Conservation (phyloP, 805 yeast genomes). For the Torulaspora maleeae region DNA sequence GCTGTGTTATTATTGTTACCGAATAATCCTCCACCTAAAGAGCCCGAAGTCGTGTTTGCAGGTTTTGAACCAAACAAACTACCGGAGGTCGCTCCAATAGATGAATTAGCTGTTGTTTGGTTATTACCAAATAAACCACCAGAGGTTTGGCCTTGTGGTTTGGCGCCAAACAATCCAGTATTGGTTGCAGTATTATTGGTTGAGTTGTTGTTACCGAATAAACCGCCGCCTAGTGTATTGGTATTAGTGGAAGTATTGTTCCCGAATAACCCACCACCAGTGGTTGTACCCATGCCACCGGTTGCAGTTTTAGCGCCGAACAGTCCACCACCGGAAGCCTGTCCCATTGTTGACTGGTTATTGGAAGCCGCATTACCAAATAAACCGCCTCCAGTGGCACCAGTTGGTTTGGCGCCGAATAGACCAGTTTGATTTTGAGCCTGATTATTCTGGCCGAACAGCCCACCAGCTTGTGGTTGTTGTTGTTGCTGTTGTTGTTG, state of each 20-base stretch:
- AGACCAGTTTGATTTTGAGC: conserved; percentile 27
- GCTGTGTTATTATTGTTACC: conserved; percentile 28
- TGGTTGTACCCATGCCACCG: conserved; percentile 21
- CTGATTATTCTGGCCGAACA: conserved; percentile 31
- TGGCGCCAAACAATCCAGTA: conserved; percentile 41
- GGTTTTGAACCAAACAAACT: conserved; percentile 32
- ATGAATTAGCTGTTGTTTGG: conserved; percentile 6
- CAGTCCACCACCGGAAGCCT: conserved; percentile 28
- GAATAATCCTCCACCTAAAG: conserved; percentile 34
- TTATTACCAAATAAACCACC: conserved; percentile 36
- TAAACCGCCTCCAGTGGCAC: conserved; percentile 27
- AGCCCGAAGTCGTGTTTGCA: conserved; percentile 34
- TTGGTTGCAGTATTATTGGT: conserved; percentile 13
- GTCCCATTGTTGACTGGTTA: conserved; percentile 21
- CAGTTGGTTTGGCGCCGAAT: conserved; percentile 42
- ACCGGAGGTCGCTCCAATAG: conserved; percentile 40
- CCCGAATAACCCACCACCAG: conserved; percentile 42
- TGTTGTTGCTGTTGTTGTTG: conserved; percentile 18
- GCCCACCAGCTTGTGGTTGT: conserved; percentile 26
- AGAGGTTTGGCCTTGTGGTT: conserved; percentile 27
- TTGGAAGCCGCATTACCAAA: conserved; percentile 24
- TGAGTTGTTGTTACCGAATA: conserved; percentile 34
- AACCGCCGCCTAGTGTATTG: conserved; percentile 26
- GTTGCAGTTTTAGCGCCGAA: conserved; percentile 42
- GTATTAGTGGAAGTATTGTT: conserved; percentile 17